Conservation (phyloP, 116 monocot genomes). For the Iris pallida region DNA sequence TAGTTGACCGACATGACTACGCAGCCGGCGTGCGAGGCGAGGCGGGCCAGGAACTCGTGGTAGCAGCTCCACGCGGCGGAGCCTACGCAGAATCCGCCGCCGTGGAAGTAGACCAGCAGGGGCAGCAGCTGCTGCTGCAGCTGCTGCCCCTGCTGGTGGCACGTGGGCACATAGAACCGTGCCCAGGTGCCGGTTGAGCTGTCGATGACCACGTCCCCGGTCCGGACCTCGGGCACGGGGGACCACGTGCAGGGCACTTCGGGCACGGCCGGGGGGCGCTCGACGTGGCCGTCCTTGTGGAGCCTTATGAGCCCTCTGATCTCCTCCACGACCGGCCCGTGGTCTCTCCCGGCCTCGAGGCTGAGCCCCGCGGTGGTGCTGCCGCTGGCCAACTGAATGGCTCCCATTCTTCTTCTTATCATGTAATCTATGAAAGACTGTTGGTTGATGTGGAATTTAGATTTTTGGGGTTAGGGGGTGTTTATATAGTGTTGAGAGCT, state of each 20-base stretch:
- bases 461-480: neutral
- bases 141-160: neutral
- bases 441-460: neutral
- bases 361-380: neutral
- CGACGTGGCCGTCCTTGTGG: constrained; percentile 66
- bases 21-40: constrained; percentile 36
- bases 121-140: constrained; percentile 25
- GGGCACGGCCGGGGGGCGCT: constrained; percentile 47
- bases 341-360: neutral
- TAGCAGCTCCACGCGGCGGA: constrained; percentile 80
- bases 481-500: neutral
- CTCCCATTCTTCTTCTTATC: constrained; percentile 9
- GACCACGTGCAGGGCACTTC: constrained; percentile 45
- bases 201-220: constrained; percentile 35
- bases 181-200: constrained; percentile 38
- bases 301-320: constrained; percentile 63
- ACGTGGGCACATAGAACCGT: constrained; percentile 53
- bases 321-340: constrained; percentile 46
- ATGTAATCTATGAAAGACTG: neutral
- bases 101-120: constrained; percentile 78
- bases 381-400: neutral
- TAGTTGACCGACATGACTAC: constrained; percentile 69
- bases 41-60: constrained; percentile 57
- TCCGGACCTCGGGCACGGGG: constrained; percentile 20
- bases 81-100: constrained; percentile 89